Percentiles rank a stretch among this genome's conserved stretches.
These are phyloP conservation scores for Agrocybe pediades DNA, from an alignment of 768 basidiomycete genomes.

Conservation along the genomic window DNA sequence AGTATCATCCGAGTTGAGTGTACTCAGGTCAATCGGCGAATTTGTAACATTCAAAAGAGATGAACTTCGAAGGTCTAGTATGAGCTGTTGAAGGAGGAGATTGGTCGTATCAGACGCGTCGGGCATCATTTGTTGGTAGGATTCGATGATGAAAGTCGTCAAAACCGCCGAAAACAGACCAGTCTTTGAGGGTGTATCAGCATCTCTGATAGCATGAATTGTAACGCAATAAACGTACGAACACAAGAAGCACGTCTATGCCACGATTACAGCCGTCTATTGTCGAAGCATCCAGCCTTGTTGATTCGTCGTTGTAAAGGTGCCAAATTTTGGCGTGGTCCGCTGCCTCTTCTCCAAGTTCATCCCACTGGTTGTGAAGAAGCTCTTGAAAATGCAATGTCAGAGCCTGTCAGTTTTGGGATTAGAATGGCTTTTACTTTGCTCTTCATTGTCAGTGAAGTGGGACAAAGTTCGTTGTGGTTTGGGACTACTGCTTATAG, in stretches of 20 bases:
- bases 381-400: not conserved
- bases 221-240: constrained; percentile 31
- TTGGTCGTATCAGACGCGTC: constrained; percentile 35
- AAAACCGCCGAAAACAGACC: constrained; percentile 46
- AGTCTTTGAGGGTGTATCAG: constrained; percentile 25
- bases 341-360: constrained; percentile 33
- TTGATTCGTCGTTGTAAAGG: constrained; percentile 43
- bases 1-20: not conserved
- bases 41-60: constrained; percentile 11
- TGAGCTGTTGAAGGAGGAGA: constrained; percentile 31
- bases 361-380: constrained; percentile 17
- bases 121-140: constrained; percentile 39
- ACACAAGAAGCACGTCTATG: constrained; percentile 46
- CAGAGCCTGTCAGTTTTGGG: not conserved
- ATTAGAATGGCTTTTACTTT: not conserved
- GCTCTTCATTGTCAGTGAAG: constrained; percentile 3
- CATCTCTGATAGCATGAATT: not conserved
- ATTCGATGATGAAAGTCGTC: constrained; percentile 46
- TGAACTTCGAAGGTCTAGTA: constrained; percentile 20
- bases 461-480: constrained; percentile 8
- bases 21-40: constrained; percentile 1
- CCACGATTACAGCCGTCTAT: constrained; percentile 42
- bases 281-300: constrained; percentile 32
- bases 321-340: constrained; percentile 40
- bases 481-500: not conserved